These are phyloP conservation scores for Phytophthora kernoviae DNA, from an alignment of 352 stramenopile species.

Conservation along the genomic window DNA sequence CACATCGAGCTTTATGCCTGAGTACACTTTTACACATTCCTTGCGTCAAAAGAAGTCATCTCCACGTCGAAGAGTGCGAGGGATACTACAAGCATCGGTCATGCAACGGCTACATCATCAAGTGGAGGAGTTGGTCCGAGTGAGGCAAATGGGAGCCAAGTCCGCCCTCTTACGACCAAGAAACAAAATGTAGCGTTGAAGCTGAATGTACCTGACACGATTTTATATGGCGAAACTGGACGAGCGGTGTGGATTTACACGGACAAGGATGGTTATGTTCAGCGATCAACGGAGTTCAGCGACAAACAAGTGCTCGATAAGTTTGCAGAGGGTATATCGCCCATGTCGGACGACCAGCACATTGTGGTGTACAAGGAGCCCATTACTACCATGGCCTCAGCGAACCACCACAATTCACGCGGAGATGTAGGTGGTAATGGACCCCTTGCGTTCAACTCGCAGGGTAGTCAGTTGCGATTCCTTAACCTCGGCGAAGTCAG, in stretches of 20 bases:
- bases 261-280: conserved; percentile 69
- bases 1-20: conserved; percentile 71
- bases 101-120: background rate
- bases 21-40: conserved; percentile 79
- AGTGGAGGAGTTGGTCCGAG: background rate
- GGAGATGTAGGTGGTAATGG: conserved; percentile 3
- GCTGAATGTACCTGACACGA: conserved; percentile 79
- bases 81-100: background rate
- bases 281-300: conserved; percentile 63
- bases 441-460: conserved; percentile 31
- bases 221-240: conserved; percentile 80
- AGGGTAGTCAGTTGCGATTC: conserved; percentile 71
- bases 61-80: conserved; percentile 3
- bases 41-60: conserved; percentile 57
- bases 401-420: conserved; percentile 1
- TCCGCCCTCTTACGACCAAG: conserved; percentile 13
- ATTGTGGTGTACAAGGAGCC: conserved; percentile 81
- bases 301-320: conserved; percentile 81
- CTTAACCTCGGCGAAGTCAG: conserved; percentile 71
- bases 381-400: conserved; percentile 26
- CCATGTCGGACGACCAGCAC: conserved; percentile 39
- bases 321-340: conserved; percentile 37
- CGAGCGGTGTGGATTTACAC: conserved; percentile 76
- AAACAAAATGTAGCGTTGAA: conserved; percentile 35
- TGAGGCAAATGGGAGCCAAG: conserved; percentile 8